Percentiles rank a stretch among this genome's conserved stretches.
Conservation (phyloP, 1,284 basidiomycete species). For the Psilocybe mexicana region DNA sequence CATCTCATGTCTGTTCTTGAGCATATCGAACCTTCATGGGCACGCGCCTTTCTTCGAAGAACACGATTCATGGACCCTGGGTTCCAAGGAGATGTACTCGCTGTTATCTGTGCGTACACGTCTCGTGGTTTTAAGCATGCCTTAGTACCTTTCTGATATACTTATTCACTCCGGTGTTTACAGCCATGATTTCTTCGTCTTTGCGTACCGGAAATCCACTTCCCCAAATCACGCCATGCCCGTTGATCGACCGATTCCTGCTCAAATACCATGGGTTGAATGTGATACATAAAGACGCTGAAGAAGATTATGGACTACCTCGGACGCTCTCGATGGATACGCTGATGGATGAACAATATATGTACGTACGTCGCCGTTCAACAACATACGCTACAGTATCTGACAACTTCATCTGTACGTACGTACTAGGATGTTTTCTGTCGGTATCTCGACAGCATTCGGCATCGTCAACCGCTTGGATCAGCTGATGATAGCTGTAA, state of each 20-base stretch:
- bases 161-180: not conserved
- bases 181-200: conserved; percentile 69
- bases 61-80: conserved; percentile 78
- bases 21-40: conserved; percentile 72
- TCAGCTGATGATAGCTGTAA: conserved; percentile 72
- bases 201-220: conserved; percentile 76
- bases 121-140: not conserved
- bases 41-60: conserved; percentile 71
- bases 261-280: conserved; percentile 60
- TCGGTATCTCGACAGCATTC: conserved; percentile 73
- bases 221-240: conserved; percentile 86
- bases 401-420: not conserved
- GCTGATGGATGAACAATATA: conserved; percentile 68
- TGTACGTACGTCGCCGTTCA: conserved; percentile 42
- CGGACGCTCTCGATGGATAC: conserved; percentile 64
- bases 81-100: conserved; percentile 83
- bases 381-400: not conserved
- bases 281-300: conserved; percentile 62
- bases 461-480: conserved; percentile 69
- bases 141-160: not conserved
- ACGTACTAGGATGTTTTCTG: conserved; percentile 60
- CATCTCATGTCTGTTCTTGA: conserved; percentile 66
- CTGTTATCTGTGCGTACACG: conserved; percentile 65
- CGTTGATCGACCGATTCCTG: conserved; percentile 77
- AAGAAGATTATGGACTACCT: conserved; percentile 71